Percentiles rank a stretch among this genome's conserved stretches.
Conservation (phyloP, 2,329 filamentous ascomycete species). For the Epicoccum nigrum region DNA sequence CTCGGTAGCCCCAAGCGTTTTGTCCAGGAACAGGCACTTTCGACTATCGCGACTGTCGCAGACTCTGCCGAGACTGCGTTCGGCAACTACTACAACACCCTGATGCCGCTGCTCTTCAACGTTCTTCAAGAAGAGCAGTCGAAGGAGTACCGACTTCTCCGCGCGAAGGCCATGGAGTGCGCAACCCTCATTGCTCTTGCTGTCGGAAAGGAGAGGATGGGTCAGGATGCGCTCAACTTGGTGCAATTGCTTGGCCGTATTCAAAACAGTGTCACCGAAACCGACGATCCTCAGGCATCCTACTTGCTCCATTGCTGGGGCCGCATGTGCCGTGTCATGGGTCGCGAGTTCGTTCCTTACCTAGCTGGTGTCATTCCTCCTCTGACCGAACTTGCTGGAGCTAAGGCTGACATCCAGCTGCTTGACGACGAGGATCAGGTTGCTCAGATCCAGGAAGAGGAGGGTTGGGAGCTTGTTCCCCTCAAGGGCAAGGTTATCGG, state of each 20-base stretch:
- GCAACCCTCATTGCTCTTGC: constrained; percentile 94
- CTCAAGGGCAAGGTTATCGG: constrained; percentile 98
- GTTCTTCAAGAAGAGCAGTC: constrained; percentile 89
- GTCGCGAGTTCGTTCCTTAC: constrained; percentile 89
- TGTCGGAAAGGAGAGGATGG: constrained; percentile 91
- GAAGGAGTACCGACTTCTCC: constrained; percentile 87
- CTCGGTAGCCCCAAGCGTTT: constrained; percentile 92
- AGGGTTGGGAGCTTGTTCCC: constrained; percentile 96
- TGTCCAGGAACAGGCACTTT: constrained; percentile 95
- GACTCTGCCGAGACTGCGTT: constrained; percentile 96
- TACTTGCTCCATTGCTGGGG: constrained; percentile 99
- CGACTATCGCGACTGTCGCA: constrained; percentile 98
- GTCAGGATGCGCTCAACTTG: constrained; percentile 81
- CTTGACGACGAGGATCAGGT: constrained; percentile 95
- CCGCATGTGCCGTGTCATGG: constrained; percentile 95
- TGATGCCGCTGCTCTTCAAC: constrained; percentile 93
- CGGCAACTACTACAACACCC: constrained; percentile 89
- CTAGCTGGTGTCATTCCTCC: constrained; percentile 93
- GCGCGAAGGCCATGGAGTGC: constrained; percentile 99
- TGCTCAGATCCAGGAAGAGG: constrained; percentile 89
- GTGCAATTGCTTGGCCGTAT: constrained; percentile 88
- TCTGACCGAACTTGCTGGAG: constrained; percentile 84
- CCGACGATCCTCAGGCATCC: constrained; percentile 94
- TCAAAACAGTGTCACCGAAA: constrained; percentile 78
- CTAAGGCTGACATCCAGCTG: constrained; percentile 96